Evolutionary conservation across 805 yeast species (phyloP), one percentile per base, ranked within the genome.

Genomic region (Monosporozyma solicola): DNA sequence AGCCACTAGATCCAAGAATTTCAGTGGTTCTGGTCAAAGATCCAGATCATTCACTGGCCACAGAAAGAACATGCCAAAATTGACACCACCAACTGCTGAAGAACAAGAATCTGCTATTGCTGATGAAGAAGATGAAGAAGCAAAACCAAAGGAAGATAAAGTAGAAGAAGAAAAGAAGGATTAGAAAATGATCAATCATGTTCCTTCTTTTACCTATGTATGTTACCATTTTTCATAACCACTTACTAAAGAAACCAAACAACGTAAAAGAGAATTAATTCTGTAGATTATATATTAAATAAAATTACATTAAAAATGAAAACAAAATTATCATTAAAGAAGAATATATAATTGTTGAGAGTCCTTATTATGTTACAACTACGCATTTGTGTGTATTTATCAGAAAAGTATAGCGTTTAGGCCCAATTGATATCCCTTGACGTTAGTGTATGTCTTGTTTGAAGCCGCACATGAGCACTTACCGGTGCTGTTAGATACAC

Each of bases 31-130:
- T 6, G 70, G 70, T 44, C 70, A 67, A 53, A 63, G 67, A 53
- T 62, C 71, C 16, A 65, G 71, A 57, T 66, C 70, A 2, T 65
- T 67, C 57, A 65, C 69, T 24, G 70, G 71, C 39, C 68, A 65
- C 54, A 65, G 70, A 53, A 60, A 60, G 48, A 67, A 67, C 51
- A 63, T 67, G 66, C 68, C 68, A 46, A 61, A 60, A 33, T 25
- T 57, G 25, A 51, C 56, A 15, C 57, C 20, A 49, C 55, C 22
- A 48, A 44, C 47, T 20, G 61, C 54, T 37, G 54, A 47, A 32
- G 53, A 51, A 31, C 47, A 51, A 25, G 51, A 50, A 33, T 51
- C 53, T 25, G 53, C 53, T 10, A 31, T 47, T 15, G 53, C 27
- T 45, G 53, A 51, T n/a, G 43, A 39, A 7, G 41, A 46, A 15